Evolutionary conservation across 257 asterid genomes (phyloP), one percentile per base, ranked within the genome.

Genomic region (Scutellaria baicalensis): DNA sequence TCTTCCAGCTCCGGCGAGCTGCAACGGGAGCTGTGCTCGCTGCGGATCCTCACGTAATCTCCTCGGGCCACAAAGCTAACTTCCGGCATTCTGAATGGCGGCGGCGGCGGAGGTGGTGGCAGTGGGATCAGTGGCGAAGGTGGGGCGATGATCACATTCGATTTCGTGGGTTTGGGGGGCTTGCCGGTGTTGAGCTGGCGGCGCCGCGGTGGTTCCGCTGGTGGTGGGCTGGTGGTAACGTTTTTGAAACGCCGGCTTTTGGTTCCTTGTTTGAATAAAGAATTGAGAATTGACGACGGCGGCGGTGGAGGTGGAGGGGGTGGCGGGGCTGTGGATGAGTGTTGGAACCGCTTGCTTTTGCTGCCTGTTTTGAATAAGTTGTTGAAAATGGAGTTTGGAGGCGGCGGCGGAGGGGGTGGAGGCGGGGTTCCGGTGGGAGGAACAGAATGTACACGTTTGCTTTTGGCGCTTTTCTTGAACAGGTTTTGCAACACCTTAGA

Each of bases 1-100:
- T 92, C 98, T 58, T 90, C 98, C 12, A 71, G 72, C 13, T 85
- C 96, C 75, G 93, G 90, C 5, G 91, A 88, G 86, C 91, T 88
- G 72, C 92, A 77, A 43, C 85, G 78, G 13, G 97, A 88, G 80
- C 90, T 85, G 49, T 74, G 79, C 2, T 74, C 73, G 86, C 92
- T 89, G 38, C 69, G 76, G 75, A 89, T 88, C 56, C 85, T 79
- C 23, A 86, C 84, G 40, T 71, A 88, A 61, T 89, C 96, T 31
- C 94, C 92, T 13, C 70, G 73, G 2, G 89, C 84, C 2, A 81
- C 84, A 35, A 85, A 89, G 51, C 77, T 83, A 16, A 66, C 70
- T 12, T 75, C 86, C 62, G 82, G 50, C 93, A 92, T 84, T 79
- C 68, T 74, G 81, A 90, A 88, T 36, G 92, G 94, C 9, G 95